Base-by-base conservation (phyloP, 1,139 yeast species). In the Saccharomycopsis phalli region DNA sequence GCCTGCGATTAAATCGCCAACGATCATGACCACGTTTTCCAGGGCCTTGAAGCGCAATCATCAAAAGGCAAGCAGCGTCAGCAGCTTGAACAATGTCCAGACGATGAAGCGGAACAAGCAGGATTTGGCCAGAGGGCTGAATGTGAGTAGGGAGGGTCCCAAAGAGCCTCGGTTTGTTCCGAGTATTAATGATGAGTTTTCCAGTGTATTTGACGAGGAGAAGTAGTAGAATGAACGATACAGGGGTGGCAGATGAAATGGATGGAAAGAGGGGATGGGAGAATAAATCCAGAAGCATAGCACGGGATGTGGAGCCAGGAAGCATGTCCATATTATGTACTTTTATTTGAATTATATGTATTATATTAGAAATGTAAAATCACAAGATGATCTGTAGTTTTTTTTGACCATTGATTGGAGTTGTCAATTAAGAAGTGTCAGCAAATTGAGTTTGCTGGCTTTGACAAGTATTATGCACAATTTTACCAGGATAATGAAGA, bases 111-210 rank as follows among this genome's bases (percentile, higher is more conserved):
- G 13, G 14, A 10, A 11, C 5, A 30, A 30, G 20, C 20, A 30
- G 13, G 33, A 30, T 5, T 4, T 30, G 19, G 33, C 17, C 21
- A 30, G 22, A 4, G 22, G 33, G 11, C 17, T 30, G 33, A 8
- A 30, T 19, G 11, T 30, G 13, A 8, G 17, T 10, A 11, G 11
- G 33, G 22, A 30, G 5, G 10, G 22, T 13, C 8, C 25, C 8
- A 28, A 28, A 17, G 33, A 30, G 13, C 33, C 33, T 4, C 20
- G 33, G 33, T 30, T 30, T 30, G 33, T 30, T 8, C 33, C 33
- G 7, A n/a, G n/a, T 28, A 13, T 28, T 10, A 30, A 30, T 4
- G 13, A 30, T 6, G 33, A 30, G 11, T 30, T 8, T 10, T 5
- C 18, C n/a, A 14, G 21, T 11, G 17, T 30, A 6, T 30, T 30